Evolutionary conservation across 1,284 basidiomycete species (phyloP), one percentile per base, ranked within the genome.

Genomic region (Tranzscheliella williamsii): DNA sequence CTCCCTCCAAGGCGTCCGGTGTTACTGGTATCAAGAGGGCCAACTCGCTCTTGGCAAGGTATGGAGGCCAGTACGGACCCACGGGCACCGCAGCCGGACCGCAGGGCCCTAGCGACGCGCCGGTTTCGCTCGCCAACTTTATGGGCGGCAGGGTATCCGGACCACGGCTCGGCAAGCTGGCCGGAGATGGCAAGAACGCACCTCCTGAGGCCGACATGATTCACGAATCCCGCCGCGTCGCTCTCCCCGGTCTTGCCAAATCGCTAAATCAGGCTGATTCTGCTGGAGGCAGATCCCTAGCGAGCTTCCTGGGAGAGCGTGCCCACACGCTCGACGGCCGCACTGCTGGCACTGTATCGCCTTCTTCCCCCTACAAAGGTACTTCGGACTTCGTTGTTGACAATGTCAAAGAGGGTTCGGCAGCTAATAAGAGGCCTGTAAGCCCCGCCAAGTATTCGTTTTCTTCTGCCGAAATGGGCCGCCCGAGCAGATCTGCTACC

Each of bases 121-220:
- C 73, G 5, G 64, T 68, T 24, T 77, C 75, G 13, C 70, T 77
- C 13, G 72, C 72, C 37, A 53, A 63, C 34, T 77, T 77, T 27
- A 77, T 77, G 55, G 75, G 75, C 24, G 75, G 75, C 23, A 73
- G 53, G 36, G 63, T 72, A n/a, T 45, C 67, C 1, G 68, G 72
- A 21, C 70, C 75, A 3, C 63, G 73, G 15, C 61, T 77, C 6
- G 73, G 73, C 16, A 71, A 73, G 42, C 54, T 76, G 1, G 39
- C 52, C 20, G 73, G 72, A 22, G 72, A 75, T 29, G 75, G 73
- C 21, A 62, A 70, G 38, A 67, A 60, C 24, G 63, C 72, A 7
- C 57, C 68, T 24, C 67, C 69, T 3, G 70, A 75, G 45, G 72
- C 68, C 11, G 49, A 50, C 6, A 42, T 70, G 17, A 67, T 70